A percentile compares a stretch with the other conserved stretches of the same genome.
Evolutionary conservation across 371 early-diverging fungal genomes (phyloP).

Genomic region (Fennellomyces sp.): DNA sequence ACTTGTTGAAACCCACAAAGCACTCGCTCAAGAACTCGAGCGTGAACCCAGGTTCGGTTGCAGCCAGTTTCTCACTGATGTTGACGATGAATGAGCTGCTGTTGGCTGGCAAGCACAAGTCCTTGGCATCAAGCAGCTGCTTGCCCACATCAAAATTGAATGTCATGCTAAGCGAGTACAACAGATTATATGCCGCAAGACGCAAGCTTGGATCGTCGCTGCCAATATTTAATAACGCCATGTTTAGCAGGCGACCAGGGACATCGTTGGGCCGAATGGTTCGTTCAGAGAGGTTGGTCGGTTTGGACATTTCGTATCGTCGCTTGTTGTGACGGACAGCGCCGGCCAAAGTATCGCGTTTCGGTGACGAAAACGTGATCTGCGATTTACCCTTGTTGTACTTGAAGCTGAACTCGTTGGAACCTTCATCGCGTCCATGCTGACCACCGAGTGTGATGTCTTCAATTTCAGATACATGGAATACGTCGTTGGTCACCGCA

Average conservation of each 20-base stretch:
- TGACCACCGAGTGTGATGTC: constrained; percentile 64
- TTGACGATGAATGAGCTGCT: constrained; percentile 79
- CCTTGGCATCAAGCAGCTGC: constrained; percentile 80
- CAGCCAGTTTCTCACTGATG: constrained; percentile 83
- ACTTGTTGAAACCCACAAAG: constrained; percentile 83
- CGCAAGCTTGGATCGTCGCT: constrained; percentile 82
- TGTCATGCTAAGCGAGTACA: constrained; percentile 80
- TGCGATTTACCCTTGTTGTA: constrained; percentile 71
- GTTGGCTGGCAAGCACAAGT: constrained; percentile 90
- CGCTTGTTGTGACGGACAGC: constrained; percentile 76
- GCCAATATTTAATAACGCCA: constrained; percentile 88
- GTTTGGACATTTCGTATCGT: constrained; percentile 70
- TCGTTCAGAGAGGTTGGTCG: constrained; percentile 67
- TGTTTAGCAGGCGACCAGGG: constrained; percentile 89
- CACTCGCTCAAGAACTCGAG: constrained; percentile 89
- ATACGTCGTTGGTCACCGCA: constrained; percentile 85
- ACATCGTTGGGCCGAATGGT: constrained; percentile 89
- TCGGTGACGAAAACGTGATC: constrained; percentile 76
- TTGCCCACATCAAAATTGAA: constrained; percentile 88
- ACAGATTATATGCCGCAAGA: constrained; percentile 85
- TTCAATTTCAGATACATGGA: constrained; percentile 83
- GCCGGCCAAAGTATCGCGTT: constrained; percentile 74
- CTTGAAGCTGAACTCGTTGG: constrained; percentile 80
- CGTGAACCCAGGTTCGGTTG: constrained; percentile 78
- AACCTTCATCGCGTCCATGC: constrained; percentile 51